Evolutionary conservation across 495 filamentous ascomycete species (phyloP), one percentile per base, ranked within the genome.

Genomic region (Penicillium taxi): DNA sequence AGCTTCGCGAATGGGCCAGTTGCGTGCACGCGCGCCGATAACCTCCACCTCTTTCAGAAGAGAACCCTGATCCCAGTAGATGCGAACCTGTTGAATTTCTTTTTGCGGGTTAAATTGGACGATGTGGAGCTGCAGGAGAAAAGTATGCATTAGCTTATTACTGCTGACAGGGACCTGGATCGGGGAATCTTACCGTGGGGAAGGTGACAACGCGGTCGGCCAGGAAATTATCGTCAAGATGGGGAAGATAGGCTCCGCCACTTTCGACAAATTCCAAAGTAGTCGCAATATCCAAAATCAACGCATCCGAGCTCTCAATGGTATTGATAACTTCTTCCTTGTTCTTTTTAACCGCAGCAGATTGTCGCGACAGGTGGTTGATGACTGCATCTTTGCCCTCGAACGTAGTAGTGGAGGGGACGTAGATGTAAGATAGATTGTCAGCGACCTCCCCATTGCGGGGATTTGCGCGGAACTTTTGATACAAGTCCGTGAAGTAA

Each of bases 31-130:
- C 47, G 77, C 75, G 39, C 91, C 91, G 61, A 98, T 96, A 20
- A 95, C 80, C 47, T 94, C 88, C 35, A 96, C 76, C 55, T 90
- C 81, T 62, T 91, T 96, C 42, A 98, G 72, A 6, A 96, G 74
- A 35, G 86, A 86, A 17, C 78, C 89, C 61, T 96, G 93, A 56
- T 98, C 91, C 91, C 91, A 98, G 58, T 82, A 83, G 41, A 89
- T 77, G 36, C 88, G 82, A 47, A 95, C 81, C 51, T 86, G 83
- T 44, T 73, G 61, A 58, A 98, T 94, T 56, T 86, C 82, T 44
- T 79, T 72, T 26, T 81, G 52, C 26, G 61, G 44, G 52, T 93
- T 75, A 65, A 95, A 96, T 26, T 75, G 74, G 46, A 96, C 91
- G 35, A 96, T 78, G 66, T 98, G 91, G 47, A 87, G 71, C 88